Evolutionary conservation across 2,329 filamentous ascomycete genomes (phyloP), one percentile per base, ranked within the genome.

Genomic region (Epichloe bromicola): DNA sequence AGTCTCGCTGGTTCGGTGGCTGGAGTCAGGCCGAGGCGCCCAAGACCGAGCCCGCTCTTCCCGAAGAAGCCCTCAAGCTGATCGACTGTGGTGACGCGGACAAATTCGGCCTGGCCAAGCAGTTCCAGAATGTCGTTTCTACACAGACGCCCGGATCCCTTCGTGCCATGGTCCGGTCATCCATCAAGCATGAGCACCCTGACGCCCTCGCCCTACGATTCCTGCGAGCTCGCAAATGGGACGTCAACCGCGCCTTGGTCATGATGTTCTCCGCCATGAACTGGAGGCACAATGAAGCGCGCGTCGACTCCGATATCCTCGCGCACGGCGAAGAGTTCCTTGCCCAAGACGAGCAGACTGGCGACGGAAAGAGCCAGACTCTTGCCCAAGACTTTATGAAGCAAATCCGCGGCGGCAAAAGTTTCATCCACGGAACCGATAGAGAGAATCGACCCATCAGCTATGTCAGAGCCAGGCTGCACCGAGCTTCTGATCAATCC

Each of bases 181-280:
- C 48, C 6, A 10, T 54, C 36, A 54, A 53, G 46, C 46, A 49
- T 12, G 63, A 71, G 34, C 60, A 71, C 48, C 68, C 69, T 0
- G 69, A 71, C 49, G 63, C 65, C 0, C 52, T 65, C 1, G 57
- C 66, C 0, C 59, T 72, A n/a, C 68, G 69, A 3, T 71, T 70
- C 52, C 62, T 68, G 20, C 60, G 68, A 34, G 67, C 66, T 10
- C 64, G 67, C 47, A 67, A 70, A 54, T 70, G 69, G 63, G 61
- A 72, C 53, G 62, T 71, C 4, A 57, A 61, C 1, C 67, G 66
- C 45, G 66, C 67, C 0, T 59, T 70, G 17, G 60, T 63, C 17
- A 71, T 71, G 64, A 58, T 71, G 38, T 61, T 67, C 3, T 62
- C 65, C 1, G 59, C 65, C 6, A 53, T 70, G 49, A 59, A 67